These are phyloP conservation scores for Diaporthe destruens DNA, from an alignment of 2,329 filamentous ascomycete genomes.

Conservation along the genomic window DNA sequence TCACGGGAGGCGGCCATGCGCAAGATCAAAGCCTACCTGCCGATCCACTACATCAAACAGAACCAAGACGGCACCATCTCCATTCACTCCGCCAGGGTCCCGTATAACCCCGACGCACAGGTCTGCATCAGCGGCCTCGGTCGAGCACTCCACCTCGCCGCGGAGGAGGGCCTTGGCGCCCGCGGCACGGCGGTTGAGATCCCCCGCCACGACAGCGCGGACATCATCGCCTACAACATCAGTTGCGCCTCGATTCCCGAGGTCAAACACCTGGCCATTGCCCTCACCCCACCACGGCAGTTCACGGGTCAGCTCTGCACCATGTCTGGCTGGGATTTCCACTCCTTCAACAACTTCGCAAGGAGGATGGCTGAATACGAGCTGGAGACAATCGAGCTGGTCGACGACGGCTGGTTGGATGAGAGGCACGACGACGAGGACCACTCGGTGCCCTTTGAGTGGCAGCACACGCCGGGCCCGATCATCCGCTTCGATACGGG, in stretches of 20 bases:
- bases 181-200: not conserved
- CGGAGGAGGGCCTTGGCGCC: not conserved
- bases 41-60: not conserved
- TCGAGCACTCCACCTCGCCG: not conserved
- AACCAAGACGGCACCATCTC: not conserved
- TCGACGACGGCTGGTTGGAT: not conserved
- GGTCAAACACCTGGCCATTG: not conserved
- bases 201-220: fast-evolving
- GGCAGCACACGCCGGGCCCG: not conserved
- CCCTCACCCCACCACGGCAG: not conserved
- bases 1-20: not conserved
- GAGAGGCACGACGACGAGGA: no score
- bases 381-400: not conserved
- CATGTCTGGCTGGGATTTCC: not conserved
- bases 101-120: not conserved
- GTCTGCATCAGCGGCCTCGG: not conserved
- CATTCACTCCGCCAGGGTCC: not conserved
- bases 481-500: not conserved
- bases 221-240: not conserved
- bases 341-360: not conserved
- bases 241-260: not conserved
- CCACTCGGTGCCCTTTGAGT: not conserved
- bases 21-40: not conserved
- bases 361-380: not conserved
- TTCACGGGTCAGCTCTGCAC: no score